Evolutionary conservation across 495 filamentous ascomycete species (phyloP), one percentile per base, ranked within the genome.

Genomic region (Physcia stellaris): DNA sequence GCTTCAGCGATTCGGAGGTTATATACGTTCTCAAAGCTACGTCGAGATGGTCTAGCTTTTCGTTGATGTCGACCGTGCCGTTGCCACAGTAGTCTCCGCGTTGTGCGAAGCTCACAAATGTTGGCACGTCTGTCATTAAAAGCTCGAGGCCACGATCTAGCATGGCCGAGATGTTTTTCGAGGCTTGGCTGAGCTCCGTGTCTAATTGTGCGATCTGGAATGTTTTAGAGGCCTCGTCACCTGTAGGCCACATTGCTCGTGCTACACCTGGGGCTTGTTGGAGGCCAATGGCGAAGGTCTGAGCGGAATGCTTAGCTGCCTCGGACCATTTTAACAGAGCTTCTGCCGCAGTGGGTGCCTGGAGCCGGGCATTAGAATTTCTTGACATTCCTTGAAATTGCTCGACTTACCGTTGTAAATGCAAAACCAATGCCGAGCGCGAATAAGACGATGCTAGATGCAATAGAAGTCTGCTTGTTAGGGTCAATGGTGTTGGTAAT

Each of bases 191-290:
- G 15, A 40, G 16, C 20, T 24, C 4, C 1, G 18, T 10, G 19
- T 40, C 26, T 15, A 45, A 18, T n/a, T 45, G 16, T 16, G 23
- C 30, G 26, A 45, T 45, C 10, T 45, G 42, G 16, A 24, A 33
- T 7, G 16, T 39, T 2, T 12, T 34, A 4, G 42, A 45, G 5
- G 15, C 13, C 13, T 32, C 29, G 19, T 6, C 19, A 10, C 42
- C 42, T 9, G 21, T 13, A 4, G 42, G 42, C 42, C 42, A 45
- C 4, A 45, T 41, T 24, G 42, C 22, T 22, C 22, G 29, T 2
- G 37, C 37, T 9, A 45, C 42, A 12, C 42, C 42, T 21, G 42
- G 42, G 7, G 42, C 37, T 13, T 45, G 26, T 7, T 12, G 6
- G 7, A 45, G 28, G 29, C 29, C 16, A 18, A 35, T 35, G 9